Evolutionary conservation across 352 stramenopile species (phyloP), one percentile per base, ranked within the genome.

Genomic region (Globisporangium viniferum): DNA sequence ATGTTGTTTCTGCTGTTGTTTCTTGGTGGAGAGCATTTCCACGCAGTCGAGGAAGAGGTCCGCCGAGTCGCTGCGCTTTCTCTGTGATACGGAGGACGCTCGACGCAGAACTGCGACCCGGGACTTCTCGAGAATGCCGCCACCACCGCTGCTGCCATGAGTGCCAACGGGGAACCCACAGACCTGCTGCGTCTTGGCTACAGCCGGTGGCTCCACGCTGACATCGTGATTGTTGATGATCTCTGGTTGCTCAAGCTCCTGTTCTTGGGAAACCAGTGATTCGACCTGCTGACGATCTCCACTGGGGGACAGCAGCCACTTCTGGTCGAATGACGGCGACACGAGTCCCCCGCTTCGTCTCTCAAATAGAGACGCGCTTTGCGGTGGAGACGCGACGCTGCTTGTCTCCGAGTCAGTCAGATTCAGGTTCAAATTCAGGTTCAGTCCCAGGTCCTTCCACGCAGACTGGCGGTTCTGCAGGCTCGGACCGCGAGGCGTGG

Each of bases 21-120:
- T 57, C 41, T 86, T 82, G 14, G 70, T 73, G 4, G 84, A 89
- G 29, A 92, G 74, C 69, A 92, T 73, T 54, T 92, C 68, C 27
- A 94, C 76, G 55, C 85, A 94, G 72, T 92, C 84, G 22, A 94
- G 74, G 67, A 94, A 94, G n/a, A 94, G 74, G 69, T 94, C 84
- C 33, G 80, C 82, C 49, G 84, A 92, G 69, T 94, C 80, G 66
- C 86, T 94, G 36, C 86, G 84, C 56, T 84, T 70, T 0, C 82
- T 56, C 80, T 27, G 22, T n/a, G 18, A 27, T 10, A 39, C 12
- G 10, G 69, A 68, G 48, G 68, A 71, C 3, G 75, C 64, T 36
- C 69, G 72, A 35, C 74, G 74, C 29, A 94, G 75, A 12, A 73
- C 35, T 7, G 78, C 80, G 14, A 92, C 82, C 27, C 84, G 74